Evolutionary conservation across 202 grass and related monocot genomes (phyloP), one percentile per base, ranked within the genome.

Genomic region (Dendrocalamus latiflorus): DNA sequence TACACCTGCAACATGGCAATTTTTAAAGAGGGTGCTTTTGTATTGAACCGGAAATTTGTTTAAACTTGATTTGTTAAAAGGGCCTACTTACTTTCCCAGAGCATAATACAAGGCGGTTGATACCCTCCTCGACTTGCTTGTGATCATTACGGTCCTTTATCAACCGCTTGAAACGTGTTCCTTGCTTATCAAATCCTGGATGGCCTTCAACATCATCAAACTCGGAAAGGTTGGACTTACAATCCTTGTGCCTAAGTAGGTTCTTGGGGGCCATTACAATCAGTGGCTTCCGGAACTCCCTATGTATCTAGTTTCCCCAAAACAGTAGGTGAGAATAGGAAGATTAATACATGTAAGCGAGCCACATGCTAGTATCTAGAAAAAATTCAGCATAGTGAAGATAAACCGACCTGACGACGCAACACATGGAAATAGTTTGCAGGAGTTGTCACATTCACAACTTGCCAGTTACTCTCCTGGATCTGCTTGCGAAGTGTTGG

Each of bases 401-500:
- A 83, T 73, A 84, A 26, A 61, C 81, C 48, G 51, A 97, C 94
- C 94, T 97, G 94, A 7, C 92, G 88, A 16, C 92, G 87, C 44
- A 97, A 41, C 51, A 97, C 75, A 65, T 97, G 94, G 81, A 97
- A 97, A 75, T 94, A 97, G 85, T 97, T 97, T 75, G 92, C 94
- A 68, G 94, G 94, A 50, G 93, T 95, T 71, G 93, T 95, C 61
- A 95, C 90, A 66, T 95, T 95, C 28, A 92, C 93, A 28, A 96
- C 86, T 59, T 96, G 94, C 94, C 94, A 97, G 65, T 97, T 97
- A 74, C 94, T 91, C 39, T 97, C 86, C 85, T 97, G 94, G 63
- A 97, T 97, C 66, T 97, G 94, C 71, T 91, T 97, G 58, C 92
- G 68, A 47, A 97, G 84, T 65, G 92, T 97, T 48, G 94, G 66